Base-by-base conservation (phyloP, 768 basidiomycete genomes). In the Podaxis mareebaensis region DNA sequence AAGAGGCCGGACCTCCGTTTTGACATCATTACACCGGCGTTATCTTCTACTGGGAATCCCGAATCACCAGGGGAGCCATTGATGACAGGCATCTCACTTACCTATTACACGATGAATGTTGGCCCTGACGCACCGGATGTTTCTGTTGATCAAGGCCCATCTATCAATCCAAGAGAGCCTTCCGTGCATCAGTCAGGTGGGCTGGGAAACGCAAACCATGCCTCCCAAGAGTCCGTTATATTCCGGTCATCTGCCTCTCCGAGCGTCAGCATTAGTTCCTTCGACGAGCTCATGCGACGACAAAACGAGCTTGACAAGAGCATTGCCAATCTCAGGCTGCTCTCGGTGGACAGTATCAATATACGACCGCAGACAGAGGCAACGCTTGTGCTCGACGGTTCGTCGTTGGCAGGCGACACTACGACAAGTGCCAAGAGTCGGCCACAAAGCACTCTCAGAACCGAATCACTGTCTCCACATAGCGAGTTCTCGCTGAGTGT, bases 401-500 rank as follows among this genome's bases (percentile, higher is more conserved):
- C 53, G n/a, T 48, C 61, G 30, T 20, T 44, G 6, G 22, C n/a
- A 20, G 53, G 53, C 15, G 61, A 62, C n/a, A 26, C 44, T 22
- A 13, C 46, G 3, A n/a, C 53, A 4, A 56, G 61, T 26, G 44
- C 40, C 8, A 62, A 48, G 36, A 62, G 61, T 26, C 28, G 53
- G 22, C 61, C 44, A 11, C 61, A 55, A 42, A 62, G 61, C 42
- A 62, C 61, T 13, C 61, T 55, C 53, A 55, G 33, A 38, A 60
- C 58, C 2, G 60, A 62, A 13, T 62, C 61, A 10, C 17, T 48
- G 28, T 62, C 61, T 28, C 53, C 28, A 40, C 72, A 72, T 17
- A 79, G 78, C 66, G 87, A 89, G n/a, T 84, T 91, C 64, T 90
- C 91, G 3, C 74, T 92, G 57, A 90, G 89, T 66, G 78, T 79